phyloP scores from a whole-genome alignment of 164 flowering plant genomes.

The Warburgia ugandensis region DNA sequence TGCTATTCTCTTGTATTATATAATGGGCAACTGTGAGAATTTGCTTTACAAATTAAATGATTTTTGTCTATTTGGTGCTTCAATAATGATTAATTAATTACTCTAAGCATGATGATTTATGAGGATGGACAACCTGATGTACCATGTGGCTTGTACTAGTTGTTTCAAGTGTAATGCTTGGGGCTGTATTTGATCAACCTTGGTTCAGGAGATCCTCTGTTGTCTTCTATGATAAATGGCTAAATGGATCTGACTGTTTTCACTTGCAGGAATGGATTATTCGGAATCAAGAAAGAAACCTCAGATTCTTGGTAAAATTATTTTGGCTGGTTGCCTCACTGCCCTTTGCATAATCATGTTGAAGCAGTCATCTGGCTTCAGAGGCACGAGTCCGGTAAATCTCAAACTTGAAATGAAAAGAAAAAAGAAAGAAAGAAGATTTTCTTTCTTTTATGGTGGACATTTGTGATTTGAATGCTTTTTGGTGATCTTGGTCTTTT shows the following conservation, averaged over 20 bases:
- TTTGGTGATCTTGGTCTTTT: too few relatives aligned
- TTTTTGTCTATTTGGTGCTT: not conserved
- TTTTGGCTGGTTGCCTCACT: constrained; percentile 61
- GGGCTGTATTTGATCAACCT: not conserved
- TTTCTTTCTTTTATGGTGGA: not conserved
- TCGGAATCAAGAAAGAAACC: constrained; percentile 68
- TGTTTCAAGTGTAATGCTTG: not conserved
- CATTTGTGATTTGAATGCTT: not conserved
- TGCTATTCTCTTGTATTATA: too few relatives aligned
- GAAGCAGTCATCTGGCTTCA: constrained; percentile 58
- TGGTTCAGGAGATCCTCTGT: not conserved
- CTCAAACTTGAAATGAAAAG: not conserved
- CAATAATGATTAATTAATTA: not conserved
- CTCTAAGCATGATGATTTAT: not conserved
- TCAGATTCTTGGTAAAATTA: constrained; percentile 50
- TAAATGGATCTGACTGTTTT: constrained; percentile 1
- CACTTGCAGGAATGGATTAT: constrained; percentile 64
- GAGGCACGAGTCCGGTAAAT: constrained; percentile 50
- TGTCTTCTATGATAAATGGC: not conserved
- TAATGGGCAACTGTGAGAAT: too few relatives aligned
- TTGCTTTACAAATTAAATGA: not conserved
- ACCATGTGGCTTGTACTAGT: too few relatives aligned
- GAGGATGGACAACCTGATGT: too few relatives aligned
- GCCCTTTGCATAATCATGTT: constrained; percentile 67
- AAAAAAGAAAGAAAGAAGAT: too few relatives aligned